Base-by-base conservation (phyloP, 192 early-diverging fungal species). In the Piromyces sp. region DNA sequence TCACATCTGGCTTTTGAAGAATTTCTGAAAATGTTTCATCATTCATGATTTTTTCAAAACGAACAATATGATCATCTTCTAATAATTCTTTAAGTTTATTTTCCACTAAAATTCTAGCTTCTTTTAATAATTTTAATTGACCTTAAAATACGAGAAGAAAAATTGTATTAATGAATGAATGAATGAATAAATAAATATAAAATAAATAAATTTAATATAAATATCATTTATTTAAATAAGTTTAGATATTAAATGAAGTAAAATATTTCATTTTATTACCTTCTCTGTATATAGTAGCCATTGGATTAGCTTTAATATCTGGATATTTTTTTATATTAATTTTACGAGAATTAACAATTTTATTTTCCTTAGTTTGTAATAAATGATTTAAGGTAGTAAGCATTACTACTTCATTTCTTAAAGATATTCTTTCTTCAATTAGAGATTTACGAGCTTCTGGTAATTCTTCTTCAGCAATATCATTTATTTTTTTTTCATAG, bases 331-430 rank as follows among this genome's bases (percentile, higher is more conserved):
- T 68, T 11, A 28, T n/a, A 9, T 68, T 68, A 2, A 68, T 68
- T n/a, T 19, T 68, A 26, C 51, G 2, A n/a, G 51, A 68, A 68
- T 68, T 68, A n/a, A 68, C 51, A 68, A 68, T 68, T 68, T 68
- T 68, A n/a, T 68, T 68, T 68, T 68, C 51, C 79, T 89, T 91
- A 15, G 82, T 83, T 33, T 84, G 30, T 30, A 93, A 80, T 30
- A 93, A 81, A 30, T 85, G 80, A n/a, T 81, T 81, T 37, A 91
- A 83, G 78, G 89, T 80, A 28, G 86, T 81, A 30, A 87, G 81
- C 83, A 92, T 90, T 13, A 89, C 85, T 30, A 91, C 83, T 81
- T 93, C 92, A 79, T 91, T 92, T 17, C 91, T 85, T 80, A 89
- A 82, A 91, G 78, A 79, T 85, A 86, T 19, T 85, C 84, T 42